Percentiles rank a stretch among this genome's conserved stretches.
Evolutionary conservation across 1,284 basidiomycete species (phyloP).

Genomic region (Cutaneotrichosporon sp.): DNA sequence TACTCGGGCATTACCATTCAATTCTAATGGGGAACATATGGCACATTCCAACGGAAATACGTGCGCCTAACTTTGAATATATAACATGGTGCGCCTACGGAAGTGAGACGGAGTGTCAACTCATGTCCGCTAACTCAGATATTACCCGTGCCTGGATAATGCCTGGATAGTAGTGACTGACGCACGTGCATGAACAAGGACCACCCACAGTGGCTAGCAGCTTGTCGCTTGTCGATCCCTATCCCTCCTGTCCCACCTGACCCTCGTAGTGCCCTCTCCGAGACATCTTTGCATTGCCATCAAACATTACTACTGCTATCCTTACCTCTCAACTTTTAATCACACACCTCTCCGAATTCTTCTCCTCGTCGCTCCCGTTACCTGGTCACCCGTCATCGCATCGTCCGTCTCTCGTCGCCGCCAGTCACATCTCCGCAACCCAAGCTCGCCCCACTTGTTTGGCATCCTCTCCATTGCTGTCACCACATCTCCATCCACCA

Average conservation of each 20-base stretch:
- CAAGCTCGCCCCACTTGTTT: slow-evolving; percentile 2
- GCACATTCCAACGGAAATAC: too few species aligned
- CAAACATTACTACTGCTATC: not conserved
- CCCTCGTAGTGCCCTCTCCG: not conserved
- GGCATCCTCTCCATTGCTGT: not conserved
- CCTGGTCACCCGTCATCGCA: not conserved
- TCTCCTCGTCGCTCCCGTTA: not conserved
- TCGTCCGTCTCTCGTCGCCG: not conserved
- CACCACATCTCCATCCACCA: not conserved
- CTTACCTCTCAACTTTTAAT: not conserved
- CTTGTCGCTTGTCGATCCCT: not conserved
- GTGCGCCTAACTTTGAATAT: too few species aligned
- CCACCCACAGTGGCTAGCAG: not conserved
- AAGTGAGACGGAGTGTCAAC: too few species aligned
- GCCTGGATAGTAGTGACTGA: not conserved
- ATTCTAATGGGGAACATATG: too few species aligned
- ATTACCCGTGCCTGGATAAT: too few species aligned
- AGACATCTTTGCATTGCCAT: not conserved
- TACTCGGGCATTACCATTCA: too few species aligned
- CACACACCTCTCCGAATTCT: not conserved
- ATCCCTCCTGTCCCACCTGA: not conserved
- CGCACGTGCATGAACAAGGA: slow-evolving; percentile 11
- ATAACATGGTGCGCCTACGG: too few species aligned
- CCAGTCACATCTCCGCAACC: not conserved
- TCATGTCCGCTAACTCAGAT: too few species aligned